Base-by-base conservation (phyloP, 805 yeast genomes). In the Yamadazyma paraphyllophila region DNA sequence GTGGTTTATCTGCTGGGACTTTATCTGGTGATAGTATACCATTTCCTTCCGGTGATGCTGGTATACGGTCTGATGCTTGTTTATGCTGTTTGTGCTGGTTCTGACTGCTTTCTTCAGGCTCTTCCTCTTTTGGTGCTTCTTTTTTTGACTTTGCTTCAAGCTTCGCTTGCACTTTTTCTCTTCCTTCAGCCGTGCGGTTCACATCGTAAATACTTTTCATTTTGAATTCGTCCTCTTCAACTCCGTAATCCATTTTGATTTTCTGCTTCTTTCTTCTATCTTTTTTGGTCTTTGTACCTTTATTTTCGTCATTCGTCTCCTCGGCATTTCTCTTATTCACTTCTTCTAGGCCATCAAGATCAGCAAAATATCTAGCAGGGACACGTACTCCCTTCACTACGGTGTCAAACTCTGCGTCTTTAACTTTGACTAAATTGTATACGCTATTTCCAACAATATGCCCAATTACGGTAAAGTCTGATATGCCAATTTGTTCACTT, bases 371-470 rank as follows among this genome's bases (percentile, higher is more conserved):
- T 3, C 73, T 74, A 7, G 69, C 63, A 1, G 74, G 56, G 1
- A 82, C 73, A 43, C 70, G 73, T 5, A 69, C 57, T 2, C 57
- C 61, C 17, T 13, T n/a, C 12, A 85, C 69, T 4, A 60, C 70
- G 7, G 63, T 71, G 16, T 62, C 66, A 36, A 73, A 44, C 50
- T 80, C 85, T 11, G 74, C 67, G 33, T 76, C 77, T 2, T 69
- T 59, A 4, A 84, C 80, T 39, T 69, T 67, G 30, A 76, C 59
- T 11, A 81, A 74, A 26, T 69, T 77, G 62, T 71, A 85, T 4
- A 80, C 69, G 0, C 83, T 67, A 29, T 78, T 78, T 3, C 80
- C 87, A 2, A 74, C 73, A 11, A 83, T 66, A 47, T 77, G 75
- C 2, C 91, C 92, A 52, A 84, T 70, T 16, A 81, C 54, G 11